Percentiles rank a stretch among this genome's conserved stretches.
Conservation (phyloP, 192 early-diverging fungal species). For the Allomyces javanicus region DNA sequence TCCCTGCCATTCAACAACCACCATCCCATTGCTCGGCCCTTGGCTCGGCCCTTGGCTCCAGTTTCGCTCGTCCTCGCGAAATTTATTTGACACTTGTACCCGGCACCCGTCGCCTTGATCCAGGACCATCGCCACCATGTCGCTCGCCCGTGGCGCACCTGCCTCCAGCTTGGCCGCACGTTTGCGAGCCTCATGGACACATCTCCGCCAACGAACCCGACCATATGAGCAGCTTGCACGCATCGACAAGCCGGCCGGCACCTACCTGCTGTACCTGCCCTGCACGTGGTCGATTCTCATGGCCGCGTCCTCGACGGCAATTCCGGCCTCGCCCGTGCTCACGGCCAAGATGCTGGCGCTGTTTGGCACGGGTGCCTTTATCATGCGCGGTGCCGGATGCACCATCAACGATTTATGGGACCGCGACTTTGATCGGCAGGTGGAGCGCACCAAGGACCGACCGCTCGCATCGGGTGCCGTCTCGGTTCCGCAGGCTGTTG, state of each 20-base stretch:
- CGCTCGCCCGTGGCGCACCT: too few species aligned
- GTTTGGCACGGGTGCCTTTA: conserved; percentile 66
- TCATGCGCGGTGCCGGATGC: conserved; percentile 93
- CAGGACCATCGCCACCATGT: too few species aligned
- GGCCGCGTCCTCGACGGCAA: conserved; percentile 37
- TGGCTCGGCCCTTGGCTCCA: too few species aligned
- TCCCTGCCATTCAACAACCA: too few species aligned
- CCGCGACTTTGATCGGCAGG: conserved; percentile 60
- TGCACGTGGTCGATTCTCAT: conserved; percentile 63
- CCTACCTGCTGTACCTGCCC: conserved; percentile 78
- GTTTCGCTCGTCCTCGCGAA: too few species aligned
- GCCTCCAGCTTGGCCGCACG: too few species aligned
- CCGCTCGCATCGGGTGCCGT: conserved; percentile 67
- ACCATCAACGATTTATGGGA: conserved; percentile 97
- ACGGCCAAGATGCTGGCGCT: conserved; percentile 48
- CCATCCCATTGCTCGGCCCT: too few species aligned
- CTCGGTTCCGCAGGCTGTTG: conserved; percentile 41
- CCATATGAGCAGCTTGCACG: conserved; percentile 44
- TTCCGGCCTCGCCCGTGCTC: conserved; percentile 15
- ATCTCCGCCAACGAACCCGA: neutral
- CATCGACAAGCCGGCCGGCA: conserved; percentile 79
- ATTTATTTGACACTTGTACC: too few species aligned
- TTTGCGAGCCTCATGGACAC: too few species aligned
- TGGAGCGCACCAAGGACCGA: conserved; percentile 57
- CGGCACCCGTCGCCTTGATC: too few species aligned